Conservation (phyloP, 768 basidiomycete species). For the Suillus clintonianus region DNA sequence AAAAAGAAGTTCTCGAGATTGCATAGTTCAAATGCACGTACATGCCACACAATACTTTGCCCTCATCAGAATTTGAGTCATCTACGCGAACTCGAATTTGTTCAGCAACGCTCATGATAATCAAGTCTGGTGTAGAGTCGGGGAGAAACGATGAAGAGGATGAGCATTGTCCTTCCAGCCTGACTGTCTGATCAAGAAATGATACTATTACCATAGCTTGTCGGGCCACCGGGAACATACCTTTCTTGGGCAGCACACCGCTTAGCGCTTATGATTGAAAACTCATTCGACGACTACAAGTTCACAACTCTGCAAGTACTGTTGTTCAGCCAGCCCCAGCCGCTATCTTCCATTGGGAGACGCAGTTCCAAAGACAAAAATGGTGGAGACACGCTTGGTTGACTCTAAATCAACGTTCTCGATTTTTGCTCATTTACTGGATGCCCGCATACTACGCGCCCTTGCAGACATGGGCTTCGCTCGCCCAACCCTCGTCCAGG, state of each 20-base stretch:
- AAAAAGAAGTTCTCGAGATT: conserved; percentile 5
- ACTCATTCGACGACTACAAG: not conserved
- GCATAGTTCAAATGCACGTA: conserved; percentile 27
- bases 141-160: not conserved
- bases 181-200: not conserved
- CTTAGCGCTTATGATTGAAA: not conserved
- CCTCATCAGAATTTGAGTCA: not conserved
- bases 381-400: conserved; percentile 49
- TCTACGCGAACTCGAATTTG: conserved; percentile 13
- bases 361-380: conserved; percentile 14
- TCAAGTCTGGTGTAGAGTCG: not conserved
- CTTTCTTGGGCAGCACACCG: not conserved
- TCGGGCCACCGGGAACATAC: not conserved
- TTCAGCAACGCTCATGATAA: conserved; percentile 13
- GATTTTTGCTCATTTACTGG: conserved; percentile 76
- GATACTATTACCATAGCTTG: not conserved
- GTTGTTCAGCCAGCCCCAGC: not conserved
- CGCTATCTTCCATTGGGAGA: not conserved
- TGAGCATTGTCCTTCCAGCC: not conserved
- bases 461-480: conserved; percentile 90
- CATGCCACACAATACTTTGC: conserved; percentile 45
- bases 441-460: conserved; percentile 82
- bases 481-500: conserved; percentile 89
- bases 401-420: conserved; percentile 54
- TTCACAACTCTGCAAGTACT: not conserved